These are phyloP conservation scores for Yamadazyma spencermartinsiae DNA, from an alignment of 1,139 yeast species.

Conservation along the genomic window DNA sequence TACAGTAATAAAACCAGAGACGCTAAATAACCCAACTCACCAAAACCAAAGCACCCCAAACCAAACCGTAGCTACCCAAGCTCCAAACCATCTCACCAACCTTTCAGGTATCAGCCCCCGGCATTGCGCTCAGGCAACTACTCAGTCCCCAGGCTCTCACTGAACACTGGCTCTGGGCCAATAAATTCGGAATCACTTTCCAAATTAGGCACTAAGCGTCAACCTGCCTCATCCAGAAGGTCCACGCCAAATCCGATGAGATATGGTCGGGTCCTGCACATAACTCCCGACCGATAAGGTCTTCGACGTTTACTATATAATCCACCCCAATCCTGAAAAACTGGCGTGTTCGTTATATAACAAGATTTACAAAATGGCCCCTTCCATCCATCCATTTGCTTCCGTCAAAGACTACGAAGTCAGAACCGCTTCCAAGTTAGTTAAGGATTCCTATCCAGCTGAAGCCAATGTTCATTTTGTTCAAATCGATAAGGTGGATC, in stretches of 20 bases:
- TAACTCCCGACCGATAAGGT: no score
- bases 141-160: no score
- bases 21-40: neutral
- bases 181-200: constrained; percentile 14
- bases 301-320: no score
- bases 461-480: constrained; percentile 61
- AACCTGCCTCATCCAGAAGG: constrained; percentile 14
- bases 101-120: no score
- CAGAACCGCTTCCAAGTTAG: constrained; percentile 59
- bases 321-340: no score
- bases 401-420: constrained; percentile 68
- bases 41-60: neutral
- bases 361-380: constrained; percentile 9
- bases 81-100: neutral
- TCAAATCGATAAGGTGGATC: constrained; percentile 73
- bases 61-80: no score
- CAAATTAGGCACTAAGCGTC: constrained; percentile 9
- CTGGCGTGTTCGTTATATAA: no score
- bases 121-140: no score
- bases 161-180: no score
- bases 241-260: constrained; percentile 4
- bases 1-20: neutral
- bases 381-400: constrained; percentile 57
- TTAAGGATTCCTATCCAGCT: constrained; percentile 58
- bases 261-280: neutral